phyloP scores from a whole-genome alignment of 2,329 filamentous ascomycete species.

The Ploettnerulaceae sp. region DNA sequence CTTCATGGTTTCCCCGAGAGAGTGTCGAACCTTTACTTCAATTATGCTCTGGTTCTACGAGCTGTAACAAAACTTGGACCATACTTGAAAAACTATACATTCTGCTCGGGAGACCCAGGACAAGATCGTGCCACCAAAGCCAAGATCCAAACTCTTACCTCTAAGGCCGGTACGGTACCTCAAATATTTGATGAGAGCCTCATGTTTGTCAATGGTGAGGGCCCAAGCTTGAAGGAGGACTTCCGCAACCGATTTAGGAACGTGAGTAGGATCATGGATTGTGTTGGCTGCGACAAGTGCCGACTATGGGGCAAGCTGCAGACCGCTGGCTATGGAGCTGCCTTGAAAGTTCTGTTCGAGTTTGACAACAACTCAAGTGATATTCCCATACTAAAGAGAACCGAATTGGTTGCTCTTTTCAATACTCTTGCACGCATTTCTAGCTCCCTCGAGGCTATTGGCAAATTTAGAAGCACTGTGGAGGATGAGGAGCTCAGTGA shows the following conservation, averaged over 20 bases:
- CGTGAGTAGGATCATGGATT: constrained; percentile 95
- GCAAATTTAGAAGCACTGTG: constrained; percentile 61
- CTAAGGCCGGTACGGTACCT: constrained; percentile 62
- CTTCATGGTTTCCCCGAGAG: constrained; percentile 82
- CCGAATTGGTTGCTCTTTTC: constrained; percentile 88
- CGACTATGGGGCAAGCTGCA: constrained; percentile 97
- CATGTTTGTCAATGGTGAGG: constrained; percentile 83
- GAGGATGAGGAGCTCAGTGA: constrained; percentile 32
- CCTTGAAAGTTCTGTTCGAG: constrained; percentile 93
- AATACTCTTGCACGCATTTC: constrained; percentile 90
- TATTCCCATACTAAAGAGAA: constrained; percentile 71
- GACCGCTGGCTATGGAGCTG: constrained; percentile 89
- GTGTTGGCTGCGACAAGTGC: constrained; percentile 97
- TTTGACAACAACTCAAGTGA: constrained; percentile 61
- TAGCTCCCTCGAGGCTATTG: constrained; percentile 70
- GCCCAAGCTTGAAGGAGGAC: constrained; percentile 83
- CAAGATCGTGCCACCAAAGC: constrained; percentile 76
- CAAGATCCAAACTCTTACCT: constrained; percentile 73
- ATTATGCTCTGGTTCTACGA: constrained; percentile 91
- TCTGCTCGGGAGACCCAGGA: constrained; percentile 78
- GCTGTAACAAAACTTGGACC: constrained; percentile 87
- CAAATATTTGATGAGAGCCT: constrained; percentile 90
- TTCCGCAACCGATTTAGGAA: constrained; percentile 97
- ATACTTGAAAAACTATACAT: constrained; percentile 76
- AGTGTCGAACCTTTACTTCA: constrained; percentile 97